Evolutionary conservation across 2,329 filamentous ascomycete genomes (phyloP), one percentile per base, ranked within the genome.

Genomic region (Penicillium expansum): DNA sequence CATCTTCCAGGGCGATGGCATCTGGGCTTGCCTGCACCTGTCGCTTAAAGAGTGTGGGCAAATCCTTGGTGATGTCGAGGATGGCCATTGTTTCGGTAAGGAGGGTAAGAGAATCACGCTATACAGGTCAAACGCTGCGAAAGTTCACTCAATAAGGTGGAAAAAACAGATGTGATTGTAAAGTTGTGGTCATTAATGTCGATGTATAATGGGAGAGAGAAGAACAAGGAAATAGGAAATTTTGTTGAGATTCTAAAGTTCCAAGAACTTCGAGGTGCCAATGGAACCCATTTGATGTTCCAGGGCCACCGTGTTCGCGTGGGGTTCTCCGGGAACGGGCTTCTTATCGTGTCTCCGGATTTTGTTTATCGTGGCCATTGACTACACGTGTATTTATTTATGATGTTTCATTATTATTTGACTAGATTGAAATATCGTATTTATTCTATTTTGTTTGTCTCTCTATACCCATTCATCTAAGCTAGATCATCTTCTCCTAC

Each of bases 1-100:
- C 87, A 74, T 92, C 89, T 71, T 92, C 89, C 54, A 92, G 76
- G 20, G 89, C 90, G 67, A 88, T 71, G 33, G 85, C 83, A 74
- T 90, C 77, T 5, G 89, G 90, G 0, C 88, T 89, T 27, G 81
- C 80, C 61, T 82, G 77, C 52, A 84, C 89, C 78, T 93, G 90
- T 63, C 84, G 76, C 62, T 78, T 76, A 71, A 92, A 91, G 61
- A 92, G 83, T 30, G 87, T 85, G 48, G 87, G 84, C 57, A 92
- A 77, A 74, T 92, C 88, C 74, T 89, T 90, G 62, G 76, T 82
- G 60, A 79, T 86, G 73, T 92, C 88, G 68, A 93, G 82, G 67
- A 88, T 71, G 42, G 86, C 70, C 86, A 89, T 90, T 55, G 66
- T 76, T 47, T 47, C 30, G 14, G 44, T 24, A 14, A 32, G 18